phyloP scores from a whole-genome alignment of 2,329 filamentous ascomycete species.

The Penicillium sp. region DNA sequence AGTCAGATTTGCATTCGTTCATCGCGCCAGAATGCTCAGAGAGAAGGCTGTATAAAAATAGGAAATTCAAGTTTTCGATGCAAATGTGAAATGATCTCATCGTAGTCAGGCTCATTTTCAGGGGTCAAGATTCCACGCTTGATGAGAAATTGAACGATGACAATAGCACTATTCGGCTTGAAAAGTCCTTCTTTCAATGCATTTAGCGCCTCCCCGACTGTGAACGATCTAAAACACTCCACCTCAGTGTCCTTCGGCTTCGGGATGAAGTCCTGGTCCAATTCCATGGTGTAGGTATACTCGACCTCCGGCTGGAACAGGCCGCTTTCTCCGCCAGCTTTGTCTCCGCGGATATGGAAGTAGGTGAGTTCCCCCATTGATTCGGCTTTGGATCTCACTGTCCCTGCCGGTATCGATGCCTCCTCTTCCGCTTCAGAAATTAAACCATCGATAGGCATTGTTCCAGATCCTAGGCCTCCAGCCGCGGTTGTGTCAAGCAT shows the following conservation, averaged over 20 bases:
- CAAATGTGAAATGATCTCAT: constrained; percentile 33
- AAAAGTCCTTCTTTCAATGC: constrained; percentile 31
- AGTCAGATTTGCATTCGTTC: too few relatives aligned
- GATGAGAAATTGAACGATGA: constrained; percentile 37
- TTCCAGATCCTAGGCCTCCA: constrained; percentile 16
- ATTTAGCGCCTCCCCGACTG: constrained; percentile 26
- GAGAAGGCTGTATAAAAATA: neutral
- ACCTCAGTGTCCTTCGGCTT: constrained; percentile 34
- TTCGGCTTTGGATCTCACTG: neutral
- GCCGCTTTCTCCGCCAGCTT: constrained; percentile 16
- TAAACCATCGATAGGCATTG: neutral
- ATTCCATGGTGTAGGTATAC: constrained; percentile 37
- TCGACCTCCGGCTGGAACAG: constrained; percentile 33
- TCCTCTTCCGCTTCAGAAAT: neutral
- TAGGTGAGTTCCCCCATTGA: neutral
- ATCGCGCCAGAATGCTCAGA: too few relatives aligned
- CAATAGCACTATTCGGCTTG: constrained; percentile 35
- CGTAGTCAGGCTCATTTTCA: constrained; percentile 31
- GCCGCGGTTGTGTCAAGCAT: constrained; percentile 32
- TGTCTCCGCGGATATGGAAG: neutral
- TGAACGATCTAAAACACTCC: constrained; percentile 30
- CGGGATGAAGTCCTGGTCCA: constrained; percentile 24
- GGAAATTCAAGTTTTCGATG: constrained; percentile 22
- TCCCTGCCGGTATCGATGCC: neutral
- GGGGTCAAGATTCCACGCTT: constrained; percentile 31